These are phyloP conservation scores for Eucalyptus brandiana DNA, from an alignment of 345 rosid genomes.

Conservation along the genomic window DNA sequence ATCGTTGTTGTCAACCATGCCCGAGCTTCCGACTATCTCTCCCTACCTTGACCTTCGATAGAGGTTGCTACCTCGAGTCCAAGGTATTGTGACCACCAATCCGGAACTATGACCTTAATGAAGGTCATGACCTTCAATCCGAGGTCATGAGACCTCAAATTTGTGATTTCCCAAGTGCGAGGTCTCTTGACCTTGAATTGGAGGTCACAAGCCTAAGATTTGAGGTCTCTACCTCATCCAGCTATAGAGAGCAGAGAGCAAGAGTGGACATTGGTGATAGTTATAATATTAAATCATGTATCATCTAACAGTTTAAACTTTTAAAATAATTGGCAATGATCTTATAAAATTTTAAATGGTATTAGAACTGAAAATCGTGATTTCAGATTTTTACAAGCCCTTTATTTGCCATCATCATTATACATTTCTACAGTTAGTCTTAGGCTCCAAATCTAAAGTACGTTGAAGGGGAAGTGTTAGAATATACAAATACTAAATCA, in stretches of 20 bases:
- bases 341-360: background rate
- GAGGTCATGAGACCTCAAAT: background rate
- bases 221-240: background rate
- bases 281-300: background rate
- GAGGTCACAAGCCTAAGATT: background rate
- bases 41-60: background rate
- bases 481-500: background rate
- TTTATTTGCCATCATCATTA: background rate
- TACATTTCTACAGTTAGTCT: background rate
- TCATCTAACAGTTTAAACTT: accelerated
- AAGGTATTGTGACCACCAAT: background rate
- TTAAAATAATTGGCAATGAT: background rate
- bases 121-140: background rate
- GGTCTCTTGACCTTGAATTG: background rate
- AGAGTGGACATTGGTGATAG: background rate
- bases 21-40: background rate
- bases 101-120: background rate
- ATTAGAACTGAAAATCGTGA: accelerated
- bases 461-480: background rate
- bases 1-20: background rate
- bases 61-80: background rate
- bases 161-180: background rate
- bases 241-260: background rate
- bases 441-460: background rate
- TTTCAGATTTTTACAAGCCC: too few species aligned